phyloP scores from a whole-genome alignment of 2,329 filamentous ascomycete genomes.

The Penicillium digitatum region DNA sequence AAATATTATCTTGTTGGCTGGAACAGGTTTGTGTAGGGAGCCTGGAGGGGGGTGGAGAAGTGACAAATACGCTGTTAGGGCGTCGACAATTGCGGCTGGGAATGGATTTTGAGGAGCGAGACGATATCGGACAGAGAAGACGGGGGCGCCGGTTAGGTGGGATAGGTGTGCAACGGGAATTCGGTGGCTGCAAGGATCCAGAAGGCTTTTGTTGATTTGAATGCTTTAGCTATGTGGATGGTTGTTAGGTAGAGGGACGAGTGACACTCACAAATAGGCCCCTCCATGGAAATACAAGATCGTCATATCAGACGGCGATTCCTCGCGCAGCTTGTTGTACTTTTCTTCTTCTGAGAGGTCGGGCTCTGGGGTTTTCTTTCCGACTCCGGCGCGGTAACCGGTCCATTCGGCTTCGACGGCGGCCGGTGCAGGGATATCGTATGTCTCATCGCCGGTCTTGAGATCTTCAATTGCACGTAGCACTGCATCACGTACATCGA shows the following conservation, averaged over 20 bases:
- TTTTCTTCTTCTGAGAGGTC: slow-evolving; percentile 44
- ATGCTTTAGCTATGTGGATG: background rate
- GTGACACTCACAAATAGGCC: slow-evolving; percentile 41
- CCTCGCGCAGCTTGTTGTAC: slow-evolving; percentile 40
- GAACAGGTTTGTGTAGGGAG: slow-evolving; percentile 41
- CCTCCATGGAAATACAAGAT: slow-evolving; percentile 49
- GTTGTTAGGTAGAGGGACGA: background rate
- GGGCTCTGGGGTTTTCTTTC: slow-evolving; percentile 36
- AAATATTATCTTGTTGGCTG: slow-evolving; percentile 44
- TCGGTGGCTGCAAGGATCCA: slow-evolving; percentile 46
- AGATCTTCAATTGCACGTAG: slow-evolving; percentile 39
- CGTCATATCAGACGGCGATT: slow-evolving; percentile 39
- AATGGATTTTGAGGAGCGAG: slow-evolving; percentile 49
- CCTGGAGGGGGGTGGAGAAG: slow-evolving; percentile 45
- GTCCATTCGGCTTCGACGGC: slow-evolving; percentile 48
- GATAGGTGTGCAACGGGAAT: slow-evolving; percentile 36
- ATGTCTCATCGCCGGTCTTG: slow-evolving; percentile 39
- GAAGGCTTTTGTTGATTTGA: slow-evolving; percentile 30
- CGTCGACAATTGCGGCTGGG: slow-evolving; percentile 46
- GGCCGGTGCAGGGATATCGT: slow-evolving; percentile 33
- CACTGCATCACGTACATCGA: slow-evolving; percentile 43
- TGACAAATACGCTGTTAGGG: slow-evolving; percentile 47
- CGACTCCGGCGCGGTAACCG: slow-evolving; percentile 40
- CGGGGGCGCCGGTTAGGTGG: slow-evolving; percentile 39
- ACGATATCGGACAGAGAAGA: slow-evolving; percentile 46